Conservation (phyloP, 768 basidiomycete species). For the Lactarius evosmus region DNA sequence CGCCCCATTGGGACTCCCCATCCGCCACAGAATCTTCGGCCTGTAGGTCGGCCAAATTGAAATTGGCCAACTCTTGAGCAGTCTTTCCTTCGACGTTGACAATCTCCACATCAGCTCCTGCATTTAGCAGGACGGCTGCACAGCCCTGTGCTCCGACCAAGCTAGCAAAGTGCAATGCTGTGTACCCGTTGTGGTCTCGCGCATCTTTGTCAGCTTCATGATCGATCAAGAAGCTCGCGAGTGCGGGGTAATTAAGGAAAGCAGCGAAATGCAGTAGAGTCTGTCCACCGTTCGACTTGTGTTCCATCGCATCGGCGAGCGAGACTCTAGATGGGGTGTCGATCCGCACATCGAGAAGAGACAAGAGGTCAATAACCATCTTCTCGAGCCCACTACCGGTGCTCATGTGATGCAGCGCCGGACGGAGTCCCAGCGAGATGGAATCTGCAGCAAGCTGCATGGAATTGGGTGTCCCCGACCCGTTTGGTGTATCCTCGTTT, state of each 20-base stretch:
- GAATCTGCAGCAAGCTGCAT: slow-evolving; percentile 49
- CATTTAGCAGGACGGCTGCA: slow-evolving; percentile 62
- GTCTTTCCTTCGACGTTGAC: slow-evolving; percentile 71
- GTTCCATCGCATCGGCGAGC: slow-evolving; percentile 59
- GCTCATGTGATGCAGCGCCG: slow-evolving; percentile 54
- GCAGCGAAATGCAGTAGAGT: slow-evolving; percentile 86
- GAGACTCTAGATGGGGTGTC: slow-evolving; percentile 44
- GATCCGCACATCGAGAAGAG: slow-evolving; percentile 65
- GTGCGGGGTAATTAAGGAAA: slow-evolving; percentile 68
- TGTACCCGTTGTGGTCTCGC: slow-evolving; percentile 87
- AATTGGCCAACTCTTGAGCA: slow-evolving; percentile 54
- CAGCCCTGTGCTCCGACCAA: slow-evolving; percentile 62
- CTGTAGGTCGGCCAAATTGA: slow-evolving; percentile 44
- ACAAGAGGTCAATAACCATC: slow-evolving; percentile 76
- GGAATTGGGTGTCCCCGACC: slow-evolving; percentile 17
- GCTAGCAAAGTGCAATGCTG: slow-evolving; percentile 83
- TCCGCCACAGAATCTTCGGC: slow-evolving; percentile 33
- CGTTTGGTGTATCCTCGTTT: slow-evolving; percentile 47
- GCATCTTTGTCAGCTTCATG: slow-evolving; percentile 76
- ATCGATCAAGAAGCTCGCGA: slow-evolving; percentile 68
- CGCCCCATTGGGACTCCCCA: slow-evolving; percentile 66
- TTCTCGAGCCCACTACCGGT: slow-evolving; percentile 63
- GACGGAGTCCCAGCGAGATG: slow-evolving; percentile 50
- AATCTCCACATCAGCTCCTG: slow-evolving; percentile 76
- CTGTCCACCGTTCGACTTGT: slow-evolving; percentile 69